Evolutionary conservation across 208 protist genomes (phyloP), one percentile per base, ranked within the genome.

Genomic region (Trypanosoma platydactyli): DNA sequence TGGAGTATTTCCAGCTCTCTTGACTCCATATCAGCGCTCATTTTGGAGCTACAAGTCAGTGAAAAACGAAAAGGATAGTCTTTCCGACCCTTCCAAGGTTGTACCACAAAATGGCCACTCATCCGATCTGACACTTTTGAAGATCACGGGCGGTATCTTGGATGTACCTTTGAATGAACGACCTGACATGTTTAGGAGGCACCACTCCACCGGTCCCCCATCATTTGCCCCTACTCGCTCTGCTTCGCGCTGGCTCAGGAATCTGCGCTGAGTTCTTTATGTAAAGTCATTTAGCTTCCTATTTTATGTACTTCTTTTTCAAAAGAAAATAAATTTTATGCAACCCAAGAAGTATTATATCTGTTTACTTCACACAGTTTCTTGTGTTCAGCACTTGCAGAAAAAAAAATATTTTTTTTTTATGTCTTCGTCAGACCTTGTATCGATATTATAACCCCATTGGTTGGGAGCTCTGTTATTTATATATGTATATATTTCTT

Each of bases 1-100:
- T 15, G 48, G 51, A 27, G 40, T 52, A 18, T 79, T 79, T 53
- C 73, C 73, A n/a, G 60, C 73, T 59, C 58, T 79, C 27, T 61
- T 79, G 22, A 79, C 66, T 46, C 73, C 73, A n/a, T 79, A 74
- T 45, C 50, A 62, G 35, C 68, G 68, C 15, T 29, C 60, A 25
- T 65, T 61, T 42, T 73, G 68, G 68, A 42, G 40, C 0, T 73
- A 73, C 53, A 67, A 63, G 42, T 13, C 11, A 27, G 51, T 59
- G 22, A 24, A 44, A 24, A 51, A 61, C 15, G 1, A 45, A 61
- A 61, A 29, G 3, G 44, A 46, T 49, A 30, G 62, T 0, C 6
- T 24, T 49, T 20, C 33, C 30, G 6, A 15, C 5, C 11, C 24
- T 29, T 18, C 4, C 12, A 58, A 50, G 22, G 41, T 5, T 29